Evolutionary conservation across 176 grass and related monocot genomes (phyloP).

Genomic region (Metroxylon sagu): DNA sequence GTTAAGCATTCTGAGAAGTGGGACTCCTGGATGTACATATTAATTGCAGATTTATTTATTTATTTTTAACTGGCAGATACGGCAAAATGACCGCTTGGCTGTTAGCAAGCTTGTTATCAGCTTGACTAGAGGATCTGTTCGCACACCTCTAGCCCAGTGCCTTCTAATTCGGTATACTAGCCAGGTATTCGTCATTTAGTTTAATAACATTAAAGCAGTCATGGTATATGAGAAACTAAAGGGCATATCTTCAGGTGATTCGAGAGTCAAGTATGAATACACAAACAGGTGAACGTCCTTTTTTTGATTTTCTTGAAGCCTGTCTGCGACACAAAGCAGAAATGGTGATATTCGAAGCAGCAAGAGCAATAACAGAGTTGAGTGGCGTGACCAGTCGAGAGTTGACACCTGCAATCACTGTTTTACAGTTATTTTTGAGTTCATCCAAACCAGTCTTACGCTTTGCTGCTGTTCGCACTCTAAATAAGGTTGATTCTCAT

Average conservation of each 20-base stretch:
- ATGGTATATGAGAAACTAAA: neutral
- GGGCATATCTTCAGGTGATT: conserved; percentile 55
- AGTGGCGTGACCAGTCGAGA: conserved; percentile 88
- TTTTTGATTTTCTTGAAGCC: conserved; percentile 92
- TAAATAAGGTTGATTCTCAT: conserved; percentile 60
- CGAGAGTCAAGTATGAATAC: conserved; percentile 52
- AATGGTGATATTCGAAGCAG: conserved; percentile 98
- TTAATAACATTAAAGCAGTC: neutral
- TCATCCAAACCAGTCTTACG: conserved; percentile 97
- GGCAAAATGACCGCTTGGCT: conserved; percentile 94
- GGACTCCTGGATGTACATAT: too few species aligned
- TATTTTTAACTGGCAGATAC: conserved; percentile 41
- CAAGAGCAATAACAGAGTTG: conserved; percentile 93
- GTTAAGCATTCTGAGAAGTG: too few species aligned
- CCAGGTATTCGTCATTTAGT: conserved; percentile 39
- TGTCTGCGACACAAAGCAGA: conserved; percentile 93
- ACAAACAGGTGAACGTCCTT: conserved; percentile 89
- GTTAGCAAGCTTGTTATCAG: conserved; percentile 94
- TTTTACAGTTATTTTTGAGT: conserved; percentile 97
- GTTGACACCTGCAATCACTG: conserved; percentile 94
- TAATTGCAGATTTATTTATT: too few species aligned
- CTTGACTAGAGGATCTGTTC: conserved; percentile 88
- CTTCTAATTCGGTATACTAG: conserved; percentile 90
- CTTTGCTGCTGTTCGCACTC: conserved; percentile 89
- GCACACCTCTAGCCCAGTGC: conserved; percentile 90